These are phyloP conservation scores for Cladophialophora bantiana DNA, from an alignment of 2,329 filamentous ascomycete species.

Conservation along the genomic window DNA sequence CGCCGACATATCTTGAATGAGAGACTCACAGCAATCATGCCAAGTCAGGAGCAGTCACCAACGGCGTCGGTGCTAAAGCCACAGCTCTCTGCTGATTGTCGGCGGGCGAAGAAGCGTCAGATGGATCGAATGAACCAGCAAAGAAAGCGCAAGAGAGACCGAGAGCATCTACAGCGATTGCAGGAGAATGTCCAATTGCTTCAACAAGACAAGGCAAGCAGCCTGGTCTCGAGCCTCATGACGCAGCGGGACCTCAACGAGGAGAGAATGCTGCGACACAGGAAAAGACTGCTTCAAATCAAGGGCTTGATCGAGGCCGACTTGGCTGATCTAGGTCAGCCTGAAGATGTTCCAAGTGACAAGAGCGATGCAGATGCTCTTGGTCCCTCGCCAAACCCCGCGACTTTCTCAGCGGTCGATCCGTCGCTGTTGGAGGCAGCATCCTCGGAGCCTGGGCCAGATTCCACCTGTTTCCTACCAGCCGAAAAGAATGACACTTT, in stretches of 20 bases:
- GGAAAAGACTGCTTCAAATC: background rate
- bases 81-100: background rate
- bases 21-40: background rate
- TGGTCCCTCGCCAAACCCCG: background rate
- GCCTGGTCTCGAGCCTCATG: background rate
- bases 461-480: background rate
- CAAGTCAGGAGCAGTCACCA: background rate
- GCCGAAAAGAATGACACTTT: background rate
- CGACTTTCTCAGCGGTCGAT: background rate
- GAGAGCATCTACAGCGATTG: background rate
- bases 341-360: background rate
- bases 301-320: background rate
- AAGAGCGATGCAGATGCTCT: background rate
- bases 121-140: conserved; percentile 11
- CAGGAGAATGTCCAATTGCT: background rate
- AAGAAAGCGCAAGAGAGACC: conserved; percentile 8
- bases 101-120: background rate
- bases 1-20: background rate
- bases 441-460: background rate
- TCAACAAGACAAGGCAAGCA: background rate
- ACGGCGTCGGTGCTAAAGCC: background rate
- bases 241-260: background rate
- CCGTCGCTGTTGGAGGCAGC: background rate
- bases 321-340: background rate
- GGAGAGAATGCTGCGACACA: background rate